Evolutionary conservation across 805 yeast genomes (phyloP), one percentile per base, ranked within the genome.

Genomic region (Peterozyma xylosa): DNA sequence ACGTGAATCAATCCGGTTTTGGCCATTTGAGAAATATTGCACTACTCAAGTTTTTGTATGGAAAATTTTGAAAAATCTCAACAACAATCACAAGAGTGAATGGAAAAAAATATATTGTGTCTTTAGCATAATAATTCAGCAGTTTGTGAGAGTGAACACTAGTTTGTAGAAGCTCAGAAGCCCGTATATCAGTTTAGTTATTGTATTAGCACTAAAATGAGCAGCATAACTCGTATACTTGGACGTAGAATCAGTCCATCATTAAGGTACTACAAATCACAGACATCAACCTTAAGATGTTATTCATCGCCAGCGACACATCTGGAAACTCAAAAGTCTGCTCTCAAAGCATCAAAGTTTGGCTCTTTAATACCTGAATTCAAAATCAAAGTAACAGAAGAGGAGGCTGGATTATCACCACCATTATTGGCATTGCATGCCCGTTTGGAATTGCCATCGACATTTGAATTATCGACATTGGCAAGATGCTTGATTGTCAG

Each of bases 381-480:
- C 41, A 52, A 42, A 33, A 48, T 52, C 42, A 53, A 62, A 17
- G 56, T 78, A 30, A 48, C 75, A 0, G 82, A 78, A 45, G 76
- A 69, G 21, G 66, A 73, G 15, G 84, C 85, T 3, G 48, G 55
- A 3, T 64, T 76, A 55, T 77, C 88, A 10, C 86, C 96, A 2
- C 74, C 82, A n/a, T 69, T 93, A 43, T 74, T 74, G 33, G 81
- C 96, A 4, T 71, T 91, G 47, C 96, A 87, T 55, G 67, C 85
- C 15, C 78, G 99, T 62, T 68, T 91, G 42, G 62, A 71, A 15
- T 71, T 91, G 42, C 83, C 93, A 6, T 53, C 65, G 18, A 55
- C 62, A 6, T 84, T 76, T 55, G 60, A 79, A 45, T 69, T 73
- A 35, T 70, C 88, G 11, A 78, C 91, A 1, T 71, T 93, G 48